Conservation (phyloP, 1,139 yeast species). For the Kurtzmaniella quercitrusa region DNA sequence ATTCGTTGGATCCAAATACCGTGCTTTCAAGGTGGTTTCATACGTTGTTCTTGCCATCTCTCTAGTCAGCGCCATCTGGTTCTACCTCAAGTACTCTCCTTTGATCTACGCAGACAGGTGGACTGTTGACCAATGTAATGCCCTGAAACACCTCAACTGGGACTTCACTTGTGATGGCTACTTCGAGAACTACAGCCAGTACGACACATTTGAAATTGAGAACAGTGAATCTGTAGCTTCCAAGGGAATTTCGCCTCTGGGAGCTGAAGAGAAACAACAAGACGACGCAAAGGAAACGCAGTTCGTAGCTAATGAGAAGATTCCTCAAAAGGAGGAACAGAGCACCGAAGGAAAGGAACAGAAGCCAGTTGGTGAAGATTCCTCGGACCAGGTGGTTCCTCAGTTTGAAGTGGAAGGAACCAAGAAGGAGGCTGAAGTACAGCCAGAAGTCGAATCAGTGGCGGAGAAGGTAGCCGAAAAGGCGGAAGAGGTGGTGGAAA, state of each 20-base stretch:
- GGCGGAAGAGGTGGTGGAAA: conserved; percentile 2
- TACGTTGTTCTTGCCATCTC: conserved; percentile 44
- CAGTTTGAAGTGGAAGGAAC: conserved; percentile 5
- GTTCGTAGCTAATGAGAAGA: conserved; percentile 3
- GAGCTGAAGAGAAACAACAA: neutral
- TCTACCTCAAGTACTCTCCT: conserved; percentile 66
- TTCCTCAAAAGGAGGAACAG: conserved; percentile 3
- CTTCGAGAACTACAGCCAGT: conserved; percentile 28
- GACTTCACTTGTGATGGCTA: conserved; percentile 77
- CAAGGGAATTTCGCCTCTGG: conserved; percentile 7
- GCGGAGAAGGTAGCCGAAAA: conserved; percentile 3
- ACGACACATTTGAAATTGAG: conserved; percentile 9
- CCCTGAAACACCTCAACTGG: conserved; percentile 67
- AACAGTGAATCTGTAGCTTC: conserved; percentile 8
- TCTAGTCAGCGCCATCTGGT: conserved; percentile 46
- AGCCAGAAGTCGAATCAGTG: conserved; percentile 1
- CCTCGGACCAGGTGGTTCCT: conserved; percentile 4
- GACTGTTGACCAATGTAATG: conserved; percentile 66
- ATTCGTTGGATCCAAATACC: conserved; percentile 33
- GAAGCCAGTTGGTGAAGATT: neutral
- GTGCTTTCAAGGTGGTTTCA: conserved; percentile 29
- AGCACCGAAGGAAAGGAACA: conserved; percentile 1
- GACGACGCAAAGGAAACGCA: conserved; percentile 4
- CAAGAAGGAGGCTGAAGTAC: conserved; percentile 1
- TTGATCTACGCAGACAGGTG: conserved; percentile 78